Percentiles rank a stretch among this genome's conserved stretches.
These are phyloP conservation scores for Discostella stelligera DNA, from an alignment of 352 stramenopile genomes.

Conservation along the genomic window DNA sequence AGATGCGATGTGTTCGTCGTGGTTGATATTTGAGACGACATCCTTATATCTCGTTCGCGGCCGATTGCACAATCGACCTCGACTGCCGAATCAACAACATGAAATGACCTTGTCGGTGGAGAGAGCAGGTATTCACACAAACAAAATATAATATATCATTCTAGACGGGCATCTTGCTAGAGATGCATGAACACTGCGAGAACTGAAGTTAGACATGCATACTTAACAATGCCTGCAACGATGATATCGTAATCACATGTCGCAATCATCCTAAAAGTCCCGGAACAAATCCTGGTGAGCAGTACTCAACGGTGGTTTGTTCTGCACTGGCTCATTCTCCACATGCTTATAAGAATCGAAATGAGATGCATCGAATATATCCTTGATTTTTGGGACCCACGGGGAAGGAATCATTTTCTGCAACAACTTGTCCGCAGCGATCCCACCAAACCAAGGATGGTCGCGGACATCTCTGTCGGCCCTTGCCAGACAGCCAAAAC, in stretches of 20 bases:
- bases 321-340: slow-evolving; percentile 75
- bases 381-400: slow-evolving; percentile 87
- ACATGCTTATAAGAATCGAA: slow-evolving; percentile 89
- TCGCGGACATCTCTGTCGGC: slow-evolving; percentile 87
- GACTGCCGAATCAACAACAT: too few relatives aligned
- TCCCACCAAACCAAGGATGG: slow-evolving; percentile 89
- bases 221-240: background rate
- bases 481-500: slow-evolving; percentile 79
- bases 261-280: slow-evolving; percentile 61
- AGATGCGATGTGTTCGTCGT: slow-evolving; percentile 51
- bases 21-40: slow-evolving; percentile 41
- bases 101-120: too few relatives aligned
- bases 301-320: slow-evolving; percentile 64
- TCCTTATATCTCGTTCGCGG: too few relatives aligned
- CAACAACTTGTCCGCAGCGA: slow-evolving; percentile 89
- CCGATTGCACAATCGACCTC: background rate
- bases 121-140: too few relatives aligned
- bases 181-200: background rate
- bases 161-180: too few relatives aligned
- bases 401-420: slow-evolving; percentile 88
- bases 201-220: background rate
- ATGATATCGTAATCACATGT: background rate
- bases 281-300: slow-evolving; percentile 75
- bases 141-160: too few relatives aligned
- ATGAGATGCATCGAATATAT: slow-evolving; percentile 89